Base-by-base conservation (phyloP, 768 basidiomycete genomes). In the Gloeopeniophorella convolvens region DNA sequence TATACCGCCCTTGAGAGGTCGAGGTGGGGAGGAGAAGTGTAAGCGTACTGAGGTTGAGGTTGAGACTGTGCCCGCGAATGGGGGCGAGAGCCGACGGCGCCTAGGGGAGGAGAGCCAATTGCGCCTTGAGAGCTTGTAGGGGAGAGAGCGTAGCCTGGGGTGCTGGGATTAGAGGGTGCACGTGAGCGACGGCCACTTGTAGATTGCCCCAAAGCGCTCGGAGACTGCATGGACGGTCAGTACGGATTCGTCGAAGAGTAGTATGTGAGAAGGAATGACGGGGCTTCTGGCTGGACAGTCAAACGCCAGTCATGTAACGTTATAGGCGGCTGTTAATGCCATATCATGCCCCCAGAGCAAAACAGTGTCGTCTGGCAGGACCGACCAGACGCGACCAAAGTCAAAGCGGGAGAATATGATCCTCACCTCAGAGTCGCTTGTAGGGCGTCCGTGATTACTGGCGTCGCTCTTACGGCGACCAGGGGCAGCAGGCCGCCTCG, bases 361-460 rank as follows among this genome's bases (percentile, higher is more conserved):
- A 6, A 23, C 24, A n/a, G n/a, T n/a, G n/a, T n/a, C n/a, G n/a
- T n/a, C n/a, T n/a, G n/a, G n/a, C n/a, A n/a, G n/a, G n/a, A n/a
- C n/a, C n/a, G n/a, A n/a, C n/a, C n/a, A 43, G 30, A 42, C 5
- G 42, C 42, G 23, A 26, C 15, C 15, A n/a, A 30, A 21, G 15
- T 15, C 10, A 27, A 31, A 12, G 11, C 13, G 10, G n/a, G 30
- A 43, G 13, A n/a, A 10, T 8, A 26, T 23, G 20, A 26, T 3
- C 57, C 76, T 43, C 35, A 87, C 88, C 73, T 91, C 89, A 2
- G 82, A 80, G 57, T 91, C 89, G 59, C 88, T 89, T 40, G 63
- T 55, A 7, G 68, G 64, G 21, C 67, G 70, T 34, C 64, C 66
- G 35, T 70, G 65, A 52, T 74, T 76, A n/a, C 83, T 83, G 9